These are phyloP conservation scores for Fusarium sp. DNA, from an alignment of 2,329 filamentous ascomycete species.

Conservation along the genomic window DNA sequence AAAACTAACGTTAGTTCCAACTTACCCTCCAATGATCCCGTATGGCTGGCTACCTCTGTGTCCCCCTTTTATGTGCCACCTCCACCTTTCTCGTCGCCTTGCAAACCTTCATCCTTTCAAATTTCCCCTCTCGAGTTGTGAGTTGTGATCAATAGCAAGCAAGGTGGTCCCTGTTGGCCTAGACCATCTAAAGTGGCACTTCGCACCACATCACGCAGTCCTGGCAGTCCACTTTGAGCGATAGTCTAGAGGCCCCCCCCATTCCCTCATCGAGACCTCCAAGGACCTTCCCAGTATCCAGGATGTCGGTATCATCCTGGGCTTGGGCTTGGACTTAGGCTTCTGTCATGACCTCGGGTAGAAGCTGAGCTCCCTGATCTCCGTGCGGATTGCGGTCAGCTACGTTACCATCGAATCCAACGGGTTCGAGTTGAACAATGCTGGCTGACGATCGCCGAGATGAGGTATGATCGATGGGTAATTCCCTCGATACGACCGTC, in stretches of 20 bases:
- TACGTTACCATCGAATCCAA: background rate
- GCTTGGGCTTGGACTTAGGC: background rate
- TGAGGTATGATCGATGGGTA: conserved; percentile 17
- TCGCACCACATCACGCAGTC: background rate
- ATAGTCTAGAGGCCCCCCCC: background rate
- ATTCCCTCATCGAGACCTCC: background rate
- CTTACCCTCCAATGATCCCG: background rate
- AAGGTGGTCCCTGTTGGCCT: conserved; percentile 15
- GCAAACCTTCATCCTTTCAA: background rate
- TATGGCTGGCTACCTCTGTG: background rate
- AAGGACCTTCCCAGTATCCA: background rate
- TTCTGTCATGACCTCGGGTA: background rate
- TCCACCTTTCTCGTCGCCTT: background rate
- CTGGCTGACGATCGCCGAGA: conserved; percentile 20
- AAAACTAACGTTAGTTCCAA: background rate
- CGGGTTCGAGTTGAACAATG: conserved; percentile 7
- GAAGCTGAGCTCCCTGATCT: background rate
- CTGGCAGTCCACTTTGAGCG: conserved; percentile 2
- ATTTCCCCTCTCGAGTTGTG: background rate
- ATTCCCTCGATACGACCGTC: background rate
- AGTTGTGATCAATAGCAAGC: conserved; percentile 16
- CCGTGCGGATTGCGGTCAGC: background rate
- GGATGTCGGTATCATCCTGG: background rate
- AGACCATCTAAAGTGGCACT: conserved; percentile 9
- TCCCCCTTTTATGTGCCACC: background rate